These are phyloP conservation scores for Hypoxylon cercidicola DNA, from an alignment of 495 filamentous ascomycete genomes.

Conservation along the genomic window DNA sequence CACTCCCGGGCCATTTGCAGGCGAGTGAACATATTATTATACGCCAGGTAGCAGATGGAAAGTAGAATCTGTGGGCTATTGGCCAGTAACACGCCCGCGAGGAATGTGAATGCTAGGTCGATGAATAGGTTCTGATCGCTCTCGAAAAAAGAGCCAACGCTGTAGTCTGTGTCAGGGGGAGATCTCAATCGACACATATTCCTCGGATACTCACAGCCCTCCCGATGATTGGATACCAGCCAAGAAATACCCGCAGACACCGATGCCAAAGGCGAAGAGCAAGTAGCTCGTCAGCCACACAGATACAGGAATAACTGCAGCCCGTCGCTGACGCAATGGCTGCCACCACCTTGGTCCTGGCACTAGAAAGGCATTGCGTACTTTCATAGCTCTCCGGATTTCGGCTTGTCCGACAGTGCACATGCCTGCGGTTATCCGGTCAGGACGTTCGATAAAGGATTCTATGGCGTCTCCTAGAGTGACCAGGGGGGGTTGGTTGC, in stretches of 20 bases:
- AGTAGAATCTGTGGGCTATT: constrained; percentile 58
- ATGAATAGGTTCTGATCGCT: constrained; percentile 35
- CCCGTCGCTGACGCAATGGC: background rate
- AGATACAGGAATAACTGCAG: constrained; percentile 15
- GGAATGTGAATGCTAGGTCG: constrained; percentile 8
- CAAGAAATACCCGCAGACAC: constrained; percentile 13
- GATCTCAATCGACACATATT: background rate
- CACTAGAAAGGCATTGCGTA: background rate
- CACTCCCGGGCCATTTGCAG: constrained; percentile 41
- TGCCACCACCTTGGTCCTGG: constrained; percentile 28
- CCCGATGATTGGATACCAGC: background rate
- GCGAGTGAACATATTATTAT: constrained; percentile 41
- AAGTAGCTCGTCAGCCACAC: constrained; percentile 39
- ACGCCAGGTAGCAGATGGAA: constrained; percentile 54
- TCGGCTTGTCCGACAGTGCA: constrained; percentile 41
- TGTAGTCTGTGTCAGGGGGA: constrained; percentile 1
- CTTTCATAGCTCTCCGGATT: constrained; percentile 28
- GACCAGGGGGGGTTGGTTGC: constrained; percentile 50
- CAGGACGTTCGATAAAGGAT: constrained; percentile 57
- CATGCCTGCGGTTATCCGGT: constrained; percentile 49
- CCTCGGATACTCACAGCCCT: constrained; percentile 12
- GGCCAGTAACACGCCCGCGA: constrained; percentile 45
- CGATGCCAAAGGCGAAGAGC: constrained; percentile 26
- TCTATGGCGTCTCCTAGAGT: constrained; percentile 64
- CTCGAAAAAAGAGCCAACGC: constrained; percentile 30